Evolutionary conservation across 2,329 filamentous ascomycete species (phyloP).

Genomic region (Penicillium capsulatum): DNA sequence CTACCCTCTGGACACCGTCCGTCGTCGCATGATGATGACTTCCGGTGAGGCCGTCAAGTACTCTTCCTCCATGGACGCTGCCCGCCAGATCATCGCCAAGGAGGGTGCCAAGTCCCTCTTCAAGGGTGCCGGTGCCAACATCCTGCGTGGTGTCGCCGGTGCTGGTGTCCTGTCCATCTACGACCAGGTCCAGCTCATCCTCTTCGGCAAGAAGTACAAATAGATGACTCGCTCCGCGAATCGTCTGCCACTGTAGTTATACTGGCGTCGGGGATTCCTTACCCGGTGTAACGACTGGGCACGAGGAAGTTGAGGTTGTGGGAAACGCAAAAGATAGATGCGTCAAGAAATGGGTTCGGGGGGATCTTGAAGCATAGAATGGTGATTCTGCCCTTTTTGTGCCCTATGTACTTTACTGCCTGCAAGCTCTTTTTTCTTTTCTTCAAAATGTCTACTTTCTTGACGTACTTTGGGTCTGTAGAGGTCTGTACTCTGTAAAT

Average conservation of each 20-base stretch:
- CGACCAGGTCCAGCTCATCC: slow-evolving; percentile 97
- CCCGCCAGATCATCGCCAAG: slow-evolving; percentile 89
- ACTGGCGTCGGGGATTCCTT: slow-evolving; percentile 25
- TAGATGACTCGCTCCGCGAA: slow-evolving; percentile 29
- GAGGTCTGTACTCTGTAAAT: slow-evolving; percentile 1
- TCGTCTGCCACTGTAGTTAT: slow-evolving; percentile 21
- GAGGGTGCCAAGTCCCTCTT: slow-evolving; percentile 99
- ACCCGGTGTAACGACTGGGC: slow-evolving; percentile 26
- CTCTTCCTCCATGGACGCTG: slow-evolving; percentile 92
- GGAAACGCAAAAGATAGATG: slow-evolving; percentile 44
- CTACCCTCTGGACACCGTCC: slow-evolving; percentile 99
- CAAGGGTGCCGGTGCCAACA: slow-evolving; percentile 99
- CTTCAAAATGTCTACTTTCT: slow-evolving; percentile 25
- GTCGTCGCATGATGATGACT: slow-evolving; percentile 99
- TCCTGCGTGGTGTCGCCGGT: slow-evolving; percentile 99
- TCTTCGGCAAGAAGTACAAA: slow-evolving; percentile 99
- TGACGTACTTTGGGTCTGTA: slow-evolving; percentile 1
- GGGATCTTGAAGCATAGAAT: slow-evolving; percentile 45
- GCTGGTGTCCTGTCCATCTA: slow-evolving; percentile 99
- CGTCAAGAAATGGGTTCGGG: slow-evolving; percentile 36
- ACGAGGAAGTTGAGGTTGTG: slow-evolving; percentile 30
- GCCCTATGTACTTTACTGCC: slow-evolving; percentile 49
- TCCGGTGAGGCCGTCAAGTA: slow-evolving; percentile 97
- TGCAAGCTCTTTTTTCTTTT: slow-evolving; percentile 43
- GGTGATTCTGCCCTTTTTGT: slow-evolving; percentile 42